These are phyloP conservation scores for Alternaria hordeiaustralica DNA, from an alignment of 2,329 filamentous ascomycete genomes.

Conservation along the genomic window DNA sequence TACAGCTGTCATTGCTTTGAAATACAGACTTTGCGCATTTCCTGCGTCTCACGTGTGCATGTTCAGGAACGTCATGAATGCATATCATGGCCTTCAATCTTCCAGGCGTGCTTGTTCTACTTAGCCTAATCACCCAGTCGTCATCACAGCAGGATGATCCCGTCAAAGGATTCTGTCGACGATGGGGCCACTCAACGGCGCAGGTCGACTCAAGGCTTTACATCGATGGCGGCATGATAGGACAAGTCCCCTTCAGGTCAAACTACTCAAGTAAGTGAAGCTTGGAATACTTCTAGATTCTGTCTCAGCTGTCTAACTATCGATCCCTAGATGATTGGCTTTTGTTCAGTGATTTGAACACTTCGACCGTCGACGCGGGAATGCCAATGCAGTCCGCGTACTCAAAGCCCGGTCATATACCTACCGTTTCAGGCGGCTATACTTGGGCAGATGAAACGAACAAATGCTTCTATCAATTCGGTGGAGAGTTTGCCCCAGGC, in stretches of 20 bases:
- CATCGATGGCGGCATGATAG: conserved; percentile 59
- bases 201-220: conserved; percentile 66
- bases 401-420: conserved; percentile 65
- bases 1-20: conserved; percentile 16
- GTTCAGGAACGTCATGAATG: conserved; percentile 31
- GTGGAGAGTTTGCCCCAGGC: conserved; percentile 59
- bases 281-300: neutral
- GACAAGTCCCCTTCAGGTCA: conserved; percentile 43
- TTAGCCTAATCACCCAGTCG: conserved; percentile 30
- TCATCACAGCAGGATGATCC: conserved; percentile 58
- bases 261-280: conserved; percentile 61
- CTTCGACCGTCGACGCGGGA: conserved; percentile 42
- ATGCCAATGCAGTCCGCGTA: conserved; percentile 64
- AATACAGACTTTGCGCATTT: conserved; percentile 14
- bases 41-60: conserved; percentile 23
- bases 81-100: conserved; percentile 41
- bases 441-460: conserved; percentile 69
- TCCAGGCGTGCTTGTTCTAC: conserved; percentile 33
- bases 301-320: conserved; percentile 15
- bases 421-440: conserved; percentile 56
- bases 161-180: conserved; percentile 58
- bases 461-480: conserved; percentile 68
- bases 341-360: conserved; percentile 64
- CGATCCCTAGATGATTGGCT: conserved; percentile 58
- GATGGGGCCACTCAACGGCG: conserved; percentile 65